Evolutionary conservation across 768 basidiomycete species (phyloP), one percentile per base, ranked within the genome.

Genomic region (Solioccasus polychromus): DNA sequence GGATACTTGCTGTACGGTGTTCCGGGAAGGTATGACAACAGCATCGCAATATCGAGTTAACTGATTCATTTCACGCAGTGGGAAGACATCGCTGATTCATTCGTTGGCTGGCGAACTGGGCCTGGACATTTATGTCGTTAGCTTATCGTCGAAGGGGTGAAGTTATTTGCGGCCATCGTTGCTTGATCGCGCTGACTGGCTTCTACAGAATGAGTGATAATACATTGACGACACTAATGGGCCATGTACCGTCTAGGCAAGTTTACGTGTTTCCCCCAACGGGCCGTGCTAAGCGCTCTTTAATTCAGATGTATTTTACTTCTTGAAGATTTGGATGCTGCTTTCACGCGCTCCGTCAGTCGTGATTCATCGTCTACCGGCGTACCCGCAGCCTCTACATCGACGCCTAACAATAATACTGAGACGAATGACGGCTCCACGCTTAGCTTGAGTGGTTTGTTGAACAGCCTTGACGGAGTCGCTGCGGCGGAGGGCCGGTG

Each of bases 271-370:
- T 9, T 19, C 28, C 31, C 24, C 53, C 22, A 45, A 51, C 50
- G 58, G 40, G 26, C 47, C 45, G 22, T 31, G 23, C 49, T 58
- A 19, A 61, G 20, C n/a, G n/a, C 8, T 20, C 15, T 44, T 39
- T 28, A 2, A 31, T 28, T 38, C 32, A 89, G 89, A 73, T 92
- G 89, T 74, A 91, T 95, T 50, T 75, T 95, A 57, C 84, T 95
- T 67, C 78, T 95, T 63, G 92, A 95, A 71, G 92, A 95, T 75
- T 78, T 95, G 56, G 90, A 92, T 64, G 90, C 90, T 45, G 90
- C 90, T 22, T 92, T 92, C 71, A 92, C 90, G 53, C 85, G 88
- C 39, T 85, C 83, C 44, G 83, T 91, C 61, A 85, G 80, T 66
- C 89, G 90, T 69, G 90, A 91, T 66, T 72, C 80, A 36, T 77